Conservation (phyloP, 1,284 basidiomycete species). For the Stereum hirsutum region DNA sequence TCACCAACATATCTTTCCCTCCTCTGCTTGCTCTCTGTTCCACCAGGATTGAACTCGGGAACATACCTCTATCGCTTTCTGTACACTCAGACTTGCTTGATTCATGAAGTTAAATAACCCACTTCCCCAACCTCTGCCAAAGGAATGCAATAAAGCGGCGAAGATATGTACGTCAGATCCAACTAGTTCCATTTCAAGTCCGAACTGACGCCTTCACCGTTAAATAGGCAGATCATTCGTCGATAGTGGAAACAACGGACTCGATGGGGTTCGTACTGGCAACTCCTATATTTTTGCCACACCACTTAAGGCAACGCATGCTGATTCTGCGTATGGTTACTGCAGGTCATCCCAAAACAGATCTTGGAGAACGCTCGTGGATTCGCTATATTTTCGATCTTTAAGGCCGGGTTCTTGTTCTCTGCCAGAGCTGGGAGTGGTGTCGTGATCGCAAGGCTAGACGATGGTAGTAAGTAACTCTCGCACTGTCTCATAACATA, state of each 20-base stretch:
- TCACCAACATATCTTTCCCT: not conserved
- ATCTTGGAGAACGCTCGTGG: constrained; percentile 73
- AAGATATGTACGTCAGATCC: constrained; percentile 50
- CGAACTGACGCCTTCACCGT: not conserved
- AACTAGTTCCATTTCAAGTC: not conserved
- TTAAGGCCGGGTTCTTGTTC: constrained; percentile 74
- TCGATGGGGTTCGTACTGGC: constrained; percentile 45
- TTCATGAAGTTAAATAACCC: constrained; percentile 60
- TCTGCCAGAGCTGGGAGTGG: constrained; percentile 83
- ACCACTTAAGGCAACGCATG: not conserved
- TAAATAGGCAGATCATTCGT: constrained; percentile 63
- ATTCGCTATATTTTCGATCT: constrained; percentile 76
- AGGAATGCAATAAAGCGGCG: constrained; percentile 68
- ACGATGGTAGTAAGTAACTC: constrained; percentile 70
- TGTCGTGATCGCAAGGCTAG: constrained; percentile 81
- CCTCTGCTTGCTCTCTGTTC: not conserved
- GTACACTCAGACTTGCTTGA: not conserved
- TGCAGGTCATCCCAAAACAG: constrained; percentile 51
- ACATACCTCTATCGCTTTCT: not conserved
- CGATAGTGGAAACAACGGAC: constrained; percentile 58
- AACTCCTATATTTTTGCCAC: too few species aligned
- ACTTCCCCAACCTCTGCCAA: constrained; percentile 61
- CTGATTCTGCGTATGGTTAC: not conserved
- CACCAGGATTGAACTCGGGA: too few species aligned
- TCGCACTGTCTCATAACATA: too few species aligned